Base-by-base conservation (phyloP, 176 grass and related monocot species). In the Poa annua region DNA sequence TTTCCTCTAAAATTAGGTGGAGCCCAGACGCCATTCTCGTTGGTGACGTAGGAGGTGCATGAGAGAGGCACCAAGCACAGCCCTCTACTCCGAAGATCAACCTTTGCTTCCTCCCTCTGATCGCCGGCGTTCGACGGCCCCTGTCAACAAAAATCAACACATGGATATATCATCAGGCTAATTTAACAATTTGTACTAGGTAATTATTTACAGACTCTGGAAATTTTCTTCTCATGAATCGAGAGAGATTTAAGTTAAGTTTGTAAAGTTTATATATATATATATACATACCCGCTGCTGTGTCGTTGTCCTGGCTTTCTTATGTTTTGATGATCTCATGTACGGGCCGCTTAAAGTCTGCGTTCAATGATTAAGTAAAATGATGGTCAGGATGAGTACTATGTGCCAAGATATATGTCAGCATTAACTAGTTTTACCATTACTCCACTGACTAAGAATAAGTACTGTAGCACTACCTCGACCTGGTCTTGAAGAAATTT, bases 401-500 rank as follows among this genome's bases (percentile, higher is more conserved):
- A 64, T 12, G 34, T 34, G 25, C 26, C 11, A 6, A 61, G 57
- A 13, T 61, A 25, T 26, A 26, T 61, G 39, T 2, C 54, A 57
- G 8, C 22, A 45, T 61, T 26, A 62, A 16, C 22, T 71, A 47
- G 39, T 72, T 80, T n/a, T 19, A 48, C 11, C n/a, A 68, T 63
- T 2, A 73, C 11, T 77, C 8, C 17, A 49, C 11, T 45, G 33
- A 33, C 36, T 56, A 24, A n/a, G 26, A 66, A 68, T 81, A 36
- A n/a, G 47, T 16, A 7, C 44, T 45, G 44, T 45, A 45, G 33
- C 35, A 77, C 69, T 90, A 95, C 96, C 96, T 98, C 87, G 48
- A 98, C 93, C 85, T 98, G 96, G 56, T 93, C 93, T 76, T 95
- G 89, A 57, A 98, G 96, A 85, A 98, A 98, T 66, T 95, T 98